These are phyloP conservation scores for Aspergillus kassunensis DNA, from an alignment of 495 filamentous ascomycete species.

Conservation along the genomic window DNA sequence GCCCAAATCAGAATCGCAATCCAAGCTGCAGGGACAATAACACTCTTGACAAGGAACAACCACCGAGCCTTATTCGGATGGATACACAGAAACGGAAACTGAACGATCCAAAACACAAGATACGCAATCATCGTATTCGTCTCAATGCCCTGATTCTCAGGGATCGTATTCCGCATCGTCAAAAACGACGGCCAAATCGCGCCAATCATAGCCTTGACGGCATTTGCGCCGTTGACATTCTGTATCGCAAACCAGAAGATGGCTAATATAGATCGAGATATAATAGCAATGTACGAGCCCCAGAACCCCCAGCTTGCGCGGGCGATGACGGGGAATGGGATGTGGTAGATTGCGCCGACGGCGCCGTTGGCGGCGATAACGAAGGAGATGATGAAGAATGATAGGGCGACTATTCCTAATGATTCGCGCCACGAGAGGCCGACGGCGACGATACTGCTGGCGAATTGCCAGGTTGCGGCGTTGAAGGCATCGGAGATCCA, in stretches of 20 bases:
- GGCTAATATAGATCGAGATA: constrained; percentile 63
- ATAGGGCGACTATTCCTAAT: constrained; percentile 56
- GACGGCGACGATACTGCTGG: constrained; percentile 57
- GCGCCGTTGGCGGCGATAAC: constrained; percentile 62
- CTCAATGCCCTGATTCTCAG: constrained; percentile 56
- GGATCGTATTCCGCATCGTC: constrained; percentile 51
- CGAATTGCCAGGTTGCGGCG: constrained; percentile 58
- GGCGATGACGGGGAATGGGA: constrained; percentile 64
- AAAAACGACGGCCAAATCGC: constrained; percentile 65
- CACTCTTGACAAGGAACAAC: constrained; percentile 41
- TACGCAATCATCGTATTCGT: constrained; percentile 62
- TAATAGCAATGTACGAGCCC: constrained; percentile 62
- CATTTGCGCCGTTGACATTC: constrained; percentile 61
- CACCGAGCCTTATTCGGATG: constrained; percentile 43
- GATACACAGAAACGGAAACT: constrained; percentile 46
- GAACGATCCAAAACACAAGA: constrained; percentile 51
- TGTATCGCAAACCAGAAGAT: constrained; percentile 73
- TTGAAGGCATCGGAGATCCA: constrained; percentile 65
- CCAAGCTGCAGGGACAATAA: constrained; percentile 45
- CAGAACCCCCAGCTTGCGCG: constrained; percentile 68
- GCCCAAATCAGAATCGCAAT: constrained; percentile 49
- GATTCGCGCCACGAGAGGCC: constrained; percentile 61
- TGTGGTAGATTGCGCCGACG: constrained; percentile 58
- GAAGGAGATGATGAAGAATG: constrained; percentile 58
- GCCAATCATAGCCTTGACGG: constrained; percentile 61